These are phyloP conservation scores for Schrenkiella parvula DNA, from an alignment of 345 rosid genomes.

Conservation along the genomic window DNA sequence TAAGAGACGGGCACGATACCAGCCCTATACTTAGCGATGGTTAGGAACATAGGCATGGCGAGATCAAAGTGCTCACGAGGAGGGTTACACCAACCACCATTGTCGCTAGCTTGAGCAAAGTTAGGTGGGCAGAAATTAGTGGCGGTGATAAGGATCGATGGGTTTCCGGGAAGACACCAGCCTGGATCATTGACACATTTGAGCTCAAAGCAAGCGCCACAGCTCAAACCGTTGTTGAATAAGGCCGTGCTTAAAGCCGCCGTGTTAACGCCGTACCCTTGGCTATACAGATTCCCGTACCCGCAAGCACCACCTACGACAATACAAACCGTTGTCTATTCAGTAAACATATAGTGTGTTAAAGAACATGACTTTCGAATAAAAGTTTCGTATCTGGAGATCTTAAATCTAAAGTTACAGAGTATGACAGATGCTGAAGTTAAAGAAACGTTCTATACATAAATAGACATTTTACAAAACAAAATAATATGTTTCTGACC, in stretches of 20 bases:
- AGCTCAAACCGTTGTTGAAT: constrained; percentile 63
- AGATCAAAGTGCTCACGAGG: constrained; percentile 71
- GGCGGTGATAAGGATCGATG: constrained; percentile 52
- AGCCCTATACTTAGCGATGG: constrained; percentile 62
- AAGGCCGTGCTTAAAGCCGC: constrained; percentile 73
- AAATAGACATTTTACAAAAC: neutral
- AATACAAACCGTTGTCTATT: neutral
- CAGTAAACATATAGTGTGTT: neutral
- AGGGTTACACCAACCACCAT: constrained; percentile 83
- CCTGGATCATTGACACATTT: constrained; percentile 47
- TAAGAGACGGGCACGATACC: constrained; percentile 69
- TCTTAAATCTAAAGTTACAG: neutral
- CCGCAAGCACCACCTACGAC: constrained; percentile 69
- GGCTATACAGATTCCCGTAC: constrained; percentile 66
- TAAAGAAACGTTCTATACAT: neutral
- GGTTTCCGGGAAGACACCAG: constrained; percentile 63
- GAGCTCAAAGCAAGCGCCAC: constrained; percentile 69
- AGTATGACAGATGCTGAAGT: neutral
- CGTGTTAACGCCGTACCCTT: constrained; percentile 65
- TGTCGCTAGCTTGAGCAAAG: constrained; percentile 50
- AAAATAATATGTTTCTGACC: neutral
- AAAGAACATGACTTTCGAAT: too few species aligned
- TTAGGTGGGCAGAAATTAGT: constrained; percentile 72
- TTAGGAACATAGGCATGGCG: constrained; percentile 67
- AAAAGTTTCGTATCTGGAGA: neutral